Evolutionary conservation across 192 early-diverging fungal species (phyloP).

Genomic region (Kickxella alabastrina): DNA sequence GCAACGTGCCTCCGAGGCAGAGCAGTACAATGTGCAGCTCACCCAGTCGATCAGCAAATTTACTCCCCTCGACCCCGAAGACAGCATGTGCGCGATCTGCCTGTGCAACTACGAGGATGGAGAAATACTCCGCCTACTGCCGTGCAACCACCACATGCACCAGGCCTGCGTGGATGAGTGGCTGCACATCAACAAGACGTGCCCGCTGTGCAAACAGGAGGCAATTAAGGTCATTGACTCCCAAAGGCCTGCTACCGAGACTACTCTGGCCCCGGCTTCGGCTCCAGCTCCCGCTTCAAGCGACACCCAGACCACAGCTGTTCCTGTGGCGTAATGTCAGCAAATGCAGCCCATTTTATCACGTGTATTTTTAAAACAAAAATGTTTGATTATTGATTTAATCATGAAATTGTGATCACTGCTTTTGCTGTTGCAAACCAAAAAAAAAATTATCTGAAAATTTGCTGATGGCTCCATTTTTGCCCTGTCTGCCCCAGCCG

Average conservation of each 20-base stretch:
- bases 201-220: constrained; percentile 72
- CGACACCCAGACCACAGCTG: background rate
- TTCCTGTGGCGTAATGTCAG: no score
- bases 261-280: background rate
- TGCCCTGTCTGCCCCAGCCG: no score
- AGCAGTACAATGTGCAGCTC: constrained; percentile 43
- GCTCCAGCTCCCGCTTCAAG: background rate
- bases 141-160: constrained; percentile 80
- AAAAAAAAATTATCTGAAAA: no score
- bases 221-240: constrained; percentile 1
- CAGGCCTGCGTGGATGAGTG: constrained; percentile 79
- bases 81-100: constrained; percentile 77
- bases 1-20: constrained; percentile 39
- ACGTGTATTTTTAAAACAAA: no score
- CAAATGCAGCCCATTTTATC: background rate
- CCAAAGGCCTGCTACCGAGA: background rate
- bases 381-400: no score
- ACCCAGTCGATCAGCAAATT: constrained; percentile 42
- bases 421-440: no score
- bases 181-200: constrained; percentile 68
- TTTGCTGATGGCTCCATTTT: no score
- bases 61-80: constrained; percentile 57
- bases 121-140: constrained; percentile 67
- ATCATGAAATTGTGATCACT: no score
- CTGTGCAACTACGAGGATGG: constrained; percentile 71